Percentiles rank a stretch among this genome's conserved stretches.
phyloP scores from a whole-genome alignment of 345 rosid species.

The Citrus trifoliata region DNA sequence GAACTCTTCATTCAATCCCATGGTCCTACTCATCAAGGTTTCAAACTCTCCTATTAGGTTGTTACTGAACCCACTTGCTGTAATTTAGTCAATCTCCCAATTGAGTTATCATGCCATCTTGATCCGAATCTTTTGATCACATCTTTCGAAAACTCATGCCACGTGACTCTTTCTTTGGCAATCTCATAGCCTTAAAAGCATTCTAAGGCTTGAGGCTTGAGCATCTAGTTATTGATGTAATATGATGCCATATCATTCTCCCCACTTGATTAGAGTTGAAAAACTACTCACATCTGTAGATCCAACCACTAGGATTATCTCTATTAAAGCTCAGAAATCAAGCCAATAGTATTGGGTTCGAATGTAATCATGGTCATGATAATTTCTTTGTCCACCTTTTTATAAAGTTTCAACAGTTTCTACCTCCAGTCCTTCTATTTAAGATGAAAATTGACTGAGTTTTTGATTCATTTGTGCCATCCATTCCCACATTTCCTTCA shows the following conservation, averaged over 20 bases:
- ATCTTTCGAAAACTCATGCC: neutral
- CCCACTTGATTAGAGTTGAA: neutral
- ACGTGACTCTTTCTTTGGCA: neutral
- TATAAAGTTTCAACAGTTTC: too few species aligned
- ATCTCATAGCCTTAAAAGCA: neutral
- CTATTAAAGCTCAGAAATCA: too few species aligned
- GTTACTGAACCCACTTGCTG: neutral
- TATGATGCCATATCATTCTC: too few species aligned
- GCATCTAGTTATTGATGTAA: neutral
- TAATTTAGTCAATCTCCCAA: too few species aligned
- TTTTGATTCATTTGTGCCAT: neutral
- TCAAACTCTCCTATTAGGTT: neutral
- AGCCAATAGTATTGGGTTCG: neutral
- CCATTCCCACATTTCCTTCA: neutral
- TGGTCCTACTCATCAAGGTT: neutral
- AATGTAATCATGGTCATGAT: neutral
- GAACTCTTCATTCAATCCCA: too few species aligned
- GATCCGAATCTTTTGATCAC: neutral
- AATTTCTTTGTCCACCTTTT: neutral
- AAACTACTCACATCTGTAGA: neutral
- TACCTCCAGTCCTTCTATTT: neutral
- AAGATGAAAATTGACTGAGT: too few species aligned
- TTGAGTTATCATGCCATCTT: neutral
- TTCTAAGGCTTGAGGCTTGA: neutral
- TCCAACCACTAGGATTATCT: neutral